Evolutionary conservation across 257 asterid species (phyloP).

Genomic region (Schizonepeta tenuifolia): DNA sequence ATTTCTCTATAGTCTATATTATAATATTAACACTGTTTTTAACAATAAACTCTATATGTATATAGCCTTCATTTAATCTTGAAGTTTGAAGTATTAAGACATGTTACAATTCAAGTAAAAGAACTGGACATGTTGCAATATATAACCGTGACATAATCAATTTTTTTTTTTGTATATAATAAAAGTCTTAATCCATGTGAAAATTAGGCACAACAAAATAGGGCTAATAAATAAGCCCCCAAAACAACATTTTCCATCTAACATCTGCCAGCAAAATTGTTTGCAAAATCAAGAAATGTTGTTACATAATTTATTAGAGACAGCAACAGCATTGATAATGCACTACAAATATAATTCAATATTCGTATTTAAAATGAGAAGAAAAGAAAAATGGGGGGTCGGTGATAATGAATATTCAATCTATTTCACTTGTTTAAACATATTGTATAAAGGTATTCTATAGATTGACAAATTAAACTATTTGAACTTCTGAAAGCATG

Average conservation of each 20-base stretch:
- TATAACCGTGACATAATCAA: too few relatives aligned
- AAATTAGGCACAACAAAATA: conserved; percentile 12
- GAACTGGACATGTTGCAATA: too few relatives aligned
- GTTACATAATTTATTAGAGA: conserved; percentile 4
- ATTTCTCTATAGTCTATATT: too few relatives aligned
- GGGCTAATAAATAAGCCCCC: conserved; percentile 7
- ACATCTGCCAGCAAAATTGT: background rate
- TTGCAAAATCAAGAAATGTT: conserved; percentile 11
- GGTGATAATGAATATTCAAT: background rate
- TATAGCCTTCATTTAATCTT: too few relatives aligned
- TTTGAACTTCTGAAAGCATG: too few relatives aligned
- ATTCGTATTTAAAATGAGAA: background rate
- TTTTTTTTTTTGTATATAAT: too few relatives aligned
- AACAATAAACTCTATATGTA: too few relatives aligned
- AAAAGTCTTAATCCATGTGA: background rate
- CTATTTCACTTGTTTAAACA: background rate
- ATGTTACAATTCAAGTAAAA: too few relatives aligned
- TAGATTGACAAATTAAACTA: too few relatives aligned
- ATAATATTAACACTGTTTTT: too few relatives aligned
- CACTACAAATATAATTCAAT: background rate
- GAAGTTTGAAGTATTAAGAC: too few relatives aligned
- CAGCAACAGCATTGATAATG: background rate
- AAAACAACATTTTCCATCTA: background rate
- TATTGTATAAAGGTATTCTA: background rate
- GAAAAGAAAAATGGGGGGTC: background rate